A percentile compares a stretch with the other conserved stretches of the same genome.
These are phyloP conservation scores for Kwoniella sp. DNA, from an alignment of 768 basidiomycete species.

Conservation along the genomic window DNA sequence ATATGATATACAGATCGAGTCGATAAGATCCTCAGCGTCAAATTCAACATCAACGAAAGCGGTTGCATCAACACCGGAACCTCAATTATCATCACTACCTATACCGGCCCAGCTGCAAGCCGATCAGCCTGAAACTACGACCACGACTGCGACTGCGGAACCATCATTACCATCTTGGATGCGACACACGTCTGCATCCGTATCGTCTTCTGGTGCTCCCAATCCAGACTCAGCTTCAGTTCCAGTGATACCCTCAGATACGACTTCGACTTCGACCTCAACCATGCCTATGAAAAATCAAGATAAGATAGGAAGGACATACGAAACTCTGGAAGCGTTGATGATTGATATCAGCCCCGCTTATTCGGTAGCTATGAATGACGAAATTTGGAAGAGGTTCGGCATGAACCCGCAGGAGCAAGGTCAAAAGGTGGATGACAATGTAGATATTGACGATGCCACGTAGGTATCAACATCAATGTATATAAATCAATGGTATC, in stretches of 20 bases:
- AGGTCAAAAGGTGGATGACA: constrained; percentile 2
- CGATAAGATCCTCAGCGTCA: constrained; percentile 1
- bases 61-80: background rate
- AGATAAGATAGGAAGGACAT: constrained; percentile 29
- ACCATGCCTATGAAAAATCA: background rate
- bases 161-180: background rate
- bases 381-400: constrained; percentile 38
- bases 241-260: background rate
- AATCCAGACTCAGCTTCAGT: background rate
- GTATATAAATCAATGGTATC: too few species aligned
- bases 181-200: background rate
- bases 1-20: constrained; percentile 5
- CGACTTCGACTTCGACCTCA: constrained; percentile 8
- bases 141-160: background rate
- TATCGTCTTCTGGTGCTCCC: too few species aligned
- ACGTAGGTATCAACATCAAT: background rate
- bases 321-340: constrained; percentile 39
- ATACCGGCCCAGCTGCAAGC: too few species aligned
- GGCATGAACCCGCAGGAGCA: constrained; percentile 9
- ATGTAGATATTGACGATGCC: background rate
- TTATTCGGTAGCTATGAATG: constrained; percentile 42
- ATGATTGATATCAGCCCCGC: constrained; percentile 37
- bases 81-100: too few species aligned
- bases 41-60: background rate
- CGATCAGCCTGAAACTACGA: too few species aligned